Evolutionary conservation across 1,284 basidiomycete genomes (phyloP).

Genomic region (Pseudozyma sp.): DNA sequence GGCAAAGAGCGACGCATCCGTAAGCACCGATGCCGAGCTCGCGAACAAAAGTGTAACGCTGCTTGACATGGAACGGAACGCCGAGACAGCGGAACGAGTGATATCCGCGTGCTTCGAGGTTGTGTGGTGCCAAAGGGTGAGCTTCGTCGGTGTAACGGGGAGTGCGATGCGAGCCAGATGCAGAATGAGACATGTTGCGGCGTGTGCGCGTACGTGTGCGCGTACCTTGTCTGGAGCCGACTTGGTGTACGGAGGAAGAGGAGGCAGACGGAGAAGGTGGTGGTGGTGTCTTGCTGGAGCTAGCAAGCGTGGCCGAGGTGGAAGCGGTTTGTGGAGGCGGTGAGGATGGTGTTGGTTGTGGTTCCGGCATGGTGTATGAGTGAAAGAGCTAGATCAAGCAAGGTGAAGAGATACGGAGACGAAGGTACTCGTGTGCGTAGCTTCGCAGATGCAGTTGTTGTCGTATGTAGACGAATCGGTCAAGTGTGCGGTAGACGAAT

Average conservation of each 20-base stretch:
- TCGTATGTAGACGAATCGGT: no score
- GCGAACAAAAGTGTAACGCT: conserved; percentile 64
- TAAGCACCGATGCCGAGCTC: conserved; percentile 68
- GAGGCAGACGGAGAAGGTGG: conserved; percentile 25
- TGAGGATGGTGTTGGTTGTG: conserved; percentile 23
- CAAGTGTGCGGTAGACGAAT: no score
- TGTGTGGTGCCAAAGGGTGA: conserved; percentile 63
- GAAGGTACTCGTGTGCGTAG: no score
- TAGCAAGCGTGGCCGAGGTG: conserved; percentile 9
- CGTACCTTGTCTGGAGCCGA: conserved; percentile 53
- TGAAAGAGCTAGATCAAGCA: conserved; percentile 8
- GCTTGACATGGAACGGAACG: conserved; percentile 66
- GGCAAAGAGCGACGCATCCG: conserved; percentile 66
- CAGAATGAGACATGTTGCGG: conserved; percentile 47
- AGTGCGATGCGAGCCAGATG: conserved; percentile 28
- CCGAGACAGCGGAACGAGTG: conserved; percentile 66
- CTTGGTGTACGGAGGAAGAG: conserved; percentile 40
- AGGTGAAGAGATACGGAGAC: background rate
- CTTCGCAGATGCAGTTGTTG: no score
- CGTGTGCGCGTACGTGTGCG: conserved; percentile 55
- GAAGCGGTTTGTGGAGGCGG: conserved; percentile 25
- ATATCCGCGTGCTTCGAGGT: conserved; percentile 62
- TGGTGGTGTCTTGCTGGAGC: conserved; percentile 34
- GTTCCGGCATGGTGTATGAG: conserved; percentile 28
- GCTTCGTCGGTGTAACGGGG: conserved; percentile 58